Evolutionary conservation across 108 stramenopile genomes (phyloP).

Genomic region (Cyclotella choctawhatcheeana): DNA sequence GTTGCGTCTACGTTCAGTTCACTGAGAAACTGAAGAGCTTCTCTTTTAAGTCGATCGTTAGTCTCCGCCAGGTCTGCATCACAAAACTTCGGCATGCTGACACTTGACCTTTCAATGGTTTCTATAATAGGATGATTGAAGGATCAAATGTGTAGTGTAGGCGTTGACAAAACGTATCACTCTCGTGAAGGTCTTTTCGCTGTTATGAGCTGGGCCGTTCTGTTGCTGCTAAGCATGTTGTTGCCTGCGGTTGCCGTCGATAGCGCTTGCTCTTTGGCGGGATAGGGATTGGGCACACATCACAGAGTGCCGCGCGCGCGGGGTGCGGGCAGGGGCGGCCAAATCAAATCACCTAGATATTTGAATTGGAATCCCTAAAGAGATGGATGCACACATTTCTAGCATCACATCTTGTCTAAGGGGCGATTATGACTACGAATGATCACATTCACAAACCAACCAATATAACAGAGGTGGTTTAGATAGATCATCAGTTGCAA

Average conservation of each 20-base stretch:
- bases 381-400: background rate
- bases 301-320: no score
- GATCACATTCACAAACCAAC: no score
- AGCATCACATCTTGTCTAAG: background rate
- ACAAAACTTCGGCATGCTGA: constrained; percentile 3
- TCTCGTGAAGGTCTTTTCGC: no score
- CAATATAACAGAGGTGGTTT: no score
- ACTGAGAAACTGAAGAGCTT: constrained; percentile 9
- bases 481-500: no score
- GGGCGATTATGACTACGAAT: background rate
- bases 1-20: background rate
- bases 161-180: no score
- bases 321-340: no score
- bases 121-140: background rate
- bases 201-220: no score
- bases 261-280: no score
- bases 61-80: constrained; percentile 2
- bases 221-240: no score
- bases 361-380: background rate
- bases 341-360: background rate
- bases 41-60: constrained; percentile 11
- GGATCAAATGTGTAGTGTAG: background rate
- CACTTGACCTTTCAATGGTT: background rate
- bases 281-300: no score
- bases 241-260: no score